Conservation (phyloP, 495 filamentous ascomycete genomes). For the Penicillium malachiteum region DNA sequence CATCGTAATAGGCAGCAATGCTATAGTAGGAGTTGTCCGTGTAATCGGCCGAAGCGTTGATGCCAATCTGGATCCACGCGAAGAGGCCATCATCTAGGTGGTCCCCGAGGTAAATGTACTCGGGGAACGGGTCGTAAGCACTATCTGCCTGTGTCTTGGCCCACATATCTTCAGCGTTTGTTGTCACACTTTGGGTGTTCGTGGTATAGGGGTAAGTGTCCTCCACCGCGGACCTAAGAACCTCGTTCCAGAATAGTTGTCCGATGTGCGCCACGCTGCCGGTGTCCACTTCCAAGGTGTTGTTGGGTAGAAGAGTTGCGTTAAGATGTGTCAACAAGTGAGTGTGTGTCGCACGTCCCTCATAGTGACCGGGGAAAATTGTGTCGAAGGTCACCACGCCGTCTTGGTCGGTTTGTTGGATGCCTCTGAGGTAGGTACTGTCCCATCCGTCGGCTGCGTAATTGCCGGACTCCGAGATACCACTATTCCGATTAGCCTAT, state of each 20-base stretch:
- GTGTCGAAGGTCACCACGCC: constrained; percentile 58
- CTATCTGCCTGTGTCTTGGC: constrained; percentile 28
- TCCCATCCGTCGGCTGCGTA: constrained; percentile 38
- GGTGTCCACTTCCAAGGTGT: constrained; percentile 44
- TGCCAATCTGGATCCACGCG: constrained; percentile 58
- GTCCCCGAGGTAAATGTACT: constrained; percentile 49
- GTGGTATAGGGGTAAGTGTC: constrained; percentile 52
- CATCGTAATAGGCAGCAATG: constrained; percentile 37
- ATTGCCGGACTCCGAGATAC: constrained; percentile 34
- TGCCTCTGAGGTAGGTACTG: constrained; percentile 53
- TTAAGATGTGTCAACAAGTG: constrained; percentile 53
- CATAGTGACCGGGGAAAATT: constrained; percentile 61
- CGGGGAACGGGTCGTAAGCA: constrained; percentile 37
- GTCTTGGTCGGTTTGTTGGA: constrained; percentile 52
- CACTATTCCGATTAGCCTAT: constrained; percentile 17
- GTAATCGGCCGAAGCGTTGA: constrained; percentile 51
- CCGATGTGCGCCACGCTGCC: constrained; percentile 38
- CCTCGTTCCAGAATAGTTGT: constrained; percentile 65
- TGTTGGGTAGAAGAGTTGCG: constrained; percentile 47
- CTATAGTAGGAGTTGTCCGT: constrained; percentile 40
- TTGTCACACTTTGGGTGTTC: constrained; percentile 52
- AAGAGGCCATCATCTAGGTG: constrained; percentile 50
- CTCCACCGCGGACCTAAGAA: constrained; percentile 55
- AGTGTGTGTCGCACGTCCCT: constrained; percentile 57
- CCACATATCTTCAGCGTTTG: constrained; percentile 48